Evolutionary conservation across 805 yeast species (phyloP).

Genomic region (Naumovozyma baii): DNA sequence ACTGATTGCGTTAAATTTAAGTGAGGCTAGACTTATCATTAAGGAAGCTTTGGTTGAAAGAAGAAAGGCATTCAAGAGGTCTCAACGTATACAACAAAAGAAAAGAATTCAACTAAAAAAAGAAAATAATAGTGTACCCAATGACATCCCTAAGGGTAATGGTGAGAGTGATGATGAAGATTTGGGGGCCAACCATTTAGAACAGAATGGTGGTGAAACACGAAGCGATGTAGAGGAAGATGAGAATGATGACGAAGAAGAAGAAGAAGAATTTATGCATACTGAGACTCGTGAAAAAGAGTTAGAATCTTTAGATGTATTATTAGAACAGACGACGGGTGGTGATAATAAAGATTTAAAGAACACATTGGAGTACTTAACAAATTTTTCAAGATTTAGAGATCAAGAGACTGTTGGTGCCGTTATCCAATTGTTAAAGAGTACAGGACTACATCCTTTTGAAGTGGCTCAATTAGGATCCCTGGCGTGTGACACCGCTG

Average conservation of each 20-base stretch:
- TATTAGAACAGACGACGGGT: slow-evolving; percentile 36
- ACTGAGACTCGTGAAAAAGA: slow-evolving; percentile 41
- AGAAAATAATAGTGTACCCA: slow-evolving; percentile 24
- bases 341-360: slow-evolving; percentile 82
- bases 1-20: slow-evolving; percentile 73
- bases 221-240: slow-evolving; percentile 9
- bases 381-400: slow-evolving; percentile 81
- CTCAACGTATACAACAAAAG: slow-evolving; percentile 10
- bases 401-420: slow-evolving; percentile 90
- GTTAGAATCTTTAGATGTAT: slow-evolving; percentile 25
- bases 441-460: slow-evolving; percentile 81
- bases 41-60: slow-evolving; percentile 82
- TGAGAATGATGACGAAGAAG: slow-evolving; percentile 21
- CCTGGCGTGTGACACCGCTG: slow-evolving; percentile 90
- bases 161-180: slow-evolving; percentile 2
- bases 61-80: slow-evolving; percentile 42
- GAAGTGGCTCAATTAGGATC: slow-evolving; percentile 87
- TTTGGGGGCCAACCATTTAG: background rate
- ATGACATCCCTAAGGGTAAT: slow-evolving; percentile 6
- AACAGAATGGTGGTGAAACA: slow-evolving; percentile 10
- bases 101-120: slow-evolving; percentile 4
- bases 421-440: slow-evolving; percentile 73
- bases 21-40: slow-evolving; percentile 83
- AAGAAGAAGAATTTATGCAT: slow-evolving; percentile 31
- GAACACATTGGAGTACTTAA: slow-evolving; percentile 79